These are phyloP conservation scores for Sanghuangporus weigelae DNA, from an alignment of 1,284 basidiomycete genomes.

Conservation along the genomic window DNA sequence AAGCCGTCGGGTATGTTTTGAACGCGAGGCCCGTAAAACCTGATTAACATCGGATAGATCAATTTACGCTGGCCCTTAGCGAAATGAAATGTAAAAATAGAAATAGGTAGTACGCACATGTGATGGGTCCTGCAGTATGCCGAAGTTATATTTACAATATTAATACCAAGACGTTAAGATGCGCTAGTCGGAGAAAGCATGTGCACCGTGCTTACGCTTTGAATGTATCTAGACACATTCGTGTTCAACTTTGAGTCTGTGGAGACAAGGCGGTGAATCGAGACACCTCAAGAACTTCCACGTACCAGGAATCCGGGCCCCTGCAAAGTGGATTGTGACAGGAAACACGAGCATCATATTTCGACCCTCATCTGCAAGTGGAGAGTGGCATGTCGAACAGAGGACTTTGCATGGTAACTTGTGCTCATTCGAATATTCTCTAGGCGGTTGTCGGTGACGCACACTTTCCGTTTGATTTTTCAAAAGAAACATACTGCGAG, in stretches of 20 bases:
- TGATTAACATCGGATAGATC: background rate
- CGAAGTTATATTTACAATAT: background rate
- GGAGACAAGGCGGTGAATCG: background rate
- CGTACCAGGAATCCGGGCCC: background rate
- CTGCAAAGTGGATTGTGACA: constrained; percentile 5
- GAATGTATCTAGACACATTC: background rate
- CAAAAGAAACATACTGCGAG: background rate
- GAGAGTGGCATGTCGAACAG: constrained; percentile 8
- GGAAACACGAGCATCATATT: constrained; percentile 17
- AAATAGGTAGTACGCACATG: constrained; percentile 1
- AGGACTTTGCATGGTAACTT: constrained; percentile 10
- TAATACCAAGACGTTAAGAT: no score
- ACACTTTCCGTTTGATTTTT: background rate
- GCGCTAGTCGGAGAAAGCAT: background rate
- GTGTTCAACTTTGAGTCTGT: background rate
- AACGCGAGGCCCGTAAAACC: constrained; percentile 12
- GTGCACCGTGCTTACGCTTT: constrained; percentile 5
- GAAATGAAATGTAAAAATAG: background rate
- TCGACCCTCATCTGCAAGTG: constrained; percentile 13
- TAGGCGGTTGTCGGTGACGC: background rate
- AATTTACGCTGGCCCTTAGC: background rate
- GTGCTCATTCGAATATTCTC: constrained; percentile 2
- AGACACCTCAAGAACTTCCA: background rate
- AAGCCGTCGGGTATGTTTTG: constrained; percentile 9
- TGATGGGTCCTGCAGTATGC: constrained; percentile 6